A percentile compares a stretch with the other conserved stretches of the same genome.
These are phyloP conservation scores for Wickerhamomyces rabaulensis DNA, from an alignment of 805 yeast genomes.

Conservation along the genomic window DNA sequence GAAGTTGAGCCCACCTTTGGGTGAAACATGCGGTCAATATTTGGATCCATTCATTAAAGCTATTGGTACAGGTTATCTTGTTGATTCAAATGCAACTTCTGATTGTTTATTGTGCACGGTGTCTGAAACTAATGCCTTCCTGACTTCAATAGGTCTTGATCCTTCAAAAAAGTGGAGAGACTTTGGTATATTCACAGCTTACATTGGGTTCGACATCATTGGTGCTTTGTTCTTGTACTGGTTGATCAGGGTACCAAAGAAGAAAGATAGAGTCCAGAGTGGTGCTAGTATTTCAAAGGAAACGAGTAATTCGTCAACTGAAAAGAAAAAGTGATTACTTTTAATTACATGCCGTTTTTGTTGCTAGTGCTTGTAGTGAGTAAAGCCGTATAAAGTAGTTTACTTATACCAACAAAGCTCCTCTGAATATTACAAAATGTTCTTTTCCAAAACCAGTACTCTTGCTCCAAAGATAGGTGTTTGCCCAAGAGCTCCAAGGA, in stretches of 20 bases:
- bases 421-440: too few species aligned
- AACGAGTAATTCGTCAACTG: too few species aligned
- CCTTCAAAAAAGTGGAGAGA: constrained; percentile 58
- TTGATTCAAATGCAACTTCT: constrained; percentile 29
- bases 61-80: constrained; percentile 22
- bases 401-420: too few species aligned
- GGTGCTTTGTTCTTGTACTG: constrained; percentile 47
- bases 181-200: constrained; percentile 49
- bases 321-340: too few species aligned
- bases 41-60: constrained; percentile 32
- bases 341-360: too few species aligned
- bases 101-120: constrained; percentile 61
- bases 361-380: too few species aligned
- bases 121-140: constrained; percentile 50
- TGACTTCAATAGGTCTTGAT: constrained; percentile 35
- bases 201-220: constrained; percentile 32
- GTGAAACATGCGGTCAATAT: constrained; percentile 52
- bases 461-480: too few species aligned
- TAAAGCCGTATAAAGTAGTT: too few species aligned
- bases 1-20: constrained; percentile 45
- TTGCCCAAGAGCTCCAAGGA: too few species aligned
- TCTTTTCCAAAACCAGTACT: too few species aligned
- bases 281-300: too few species aligned
- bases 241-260: constrained; percentile 65
- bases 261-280: constrained; percentile 29